Evolutionary conservation across 805 yeast species (phyloP), one percentile per base, ranked within the genome.

Genomic region (Metschnikowia matae): DNA sequence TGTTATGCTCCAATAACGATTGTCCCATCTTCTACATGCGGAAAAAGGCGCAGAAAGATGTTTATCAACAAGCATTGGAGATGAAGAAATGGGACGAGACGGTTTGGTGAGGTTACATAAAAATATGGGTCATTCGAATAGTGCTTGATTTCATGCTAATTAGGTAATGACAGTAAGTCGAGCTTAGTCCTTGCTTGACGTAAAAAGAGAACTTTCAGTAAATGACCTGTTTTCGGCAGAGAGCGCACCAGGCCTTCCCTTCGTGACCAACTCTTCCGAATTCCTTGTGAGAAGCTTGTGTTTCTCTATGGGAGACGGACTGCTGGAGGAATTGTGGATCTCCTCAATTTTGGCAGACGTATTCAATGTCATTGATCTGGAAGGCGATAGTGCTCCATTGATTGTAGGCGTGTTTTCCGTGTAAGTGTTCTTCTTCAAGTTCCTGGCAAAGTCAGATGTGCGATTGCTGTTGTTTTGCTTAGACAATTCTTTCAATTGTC

Each of bases 21-120:
- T 94, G 99, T 71, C 97, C 97, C 1, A 94, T 94, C 35, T 94
- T 94, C 62, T 94, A 94, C 66, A 94, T 94, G 99, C 78, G 99
- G 62, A 91, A 82, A 67, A 85, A 86, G 63, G 87, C 85, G 7
- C 92, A 86, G 61, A 87, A 85, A 65, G 95, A 87, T 60, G 78
- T 84, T 6, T 65, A 70, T 33, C 74, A 73, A 36, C 85, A 83
- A 50, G 71, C 81, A 7, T 65, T 65, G 26, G 92, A 87, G 60
- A 64, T 87, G 53, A 69, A 68, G 23, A 81, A 83, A 62, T 87
- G 89, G 83, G 87, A 85, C 54, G 71, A 74, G 20, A 79, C 83
- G 3, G 65, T 63, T 7, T 81, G 86, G 86, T 81, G 53, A 53
- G 48, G 8, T 11, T n/a, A 33, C 33, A 15, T 26, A 26, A 4